Evolutionary conservation across 305 asterid species (phyloP).

Genomic region (Fraxinus ornus): DNA sequence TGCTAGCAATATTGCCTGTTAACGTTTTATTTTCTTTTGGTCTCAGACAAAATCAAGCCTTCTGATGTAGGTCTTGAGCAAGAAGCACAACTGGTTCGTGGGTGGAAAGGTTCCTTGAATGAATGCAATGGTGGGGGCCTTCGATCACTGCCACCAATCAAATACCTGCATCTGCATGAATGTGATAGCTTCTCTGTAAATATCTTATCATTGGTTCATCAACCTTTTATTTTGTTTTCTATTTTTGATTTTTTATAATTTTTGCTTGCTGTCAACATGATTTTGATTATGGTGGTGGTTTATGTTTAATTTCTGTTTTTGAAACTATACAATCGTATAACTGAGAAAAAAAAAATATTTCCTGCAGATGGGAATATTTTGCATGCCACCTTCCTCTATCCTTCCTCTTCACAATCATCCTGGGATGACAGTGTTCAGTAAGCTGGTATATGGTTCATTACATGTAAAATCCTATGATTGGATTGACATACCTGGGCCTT

Average conservation of each 20-base stretch:
- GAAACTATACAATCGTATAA: conserved; percentile 1
- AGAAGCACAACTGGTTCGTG: conserved; percentile 81
- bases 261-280: conserved; percentile 4
- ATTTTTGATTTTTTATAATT: neutral
- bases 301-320: neutral
- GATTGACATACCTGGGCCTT: conserved; percentile 69
- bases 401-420: conserved; percentile 99
- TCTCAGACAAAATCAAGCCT: conserved; percentile 92
- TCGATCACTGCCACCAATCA: conserved; percentile 59
- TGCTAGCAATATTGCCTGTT: conserved; percentile 16
- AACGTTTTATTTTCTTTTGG: conserved; percentile 26
- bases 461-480: conserved; percentile 90
- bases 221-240: neutral
- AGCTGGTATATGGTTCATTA: conserved; percentile 86
- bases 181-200: conserved; percentile 88
- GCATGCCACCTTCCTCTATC: conserved; percentile 91
- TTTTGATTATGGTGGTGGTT: neutral
- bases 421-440: conserved; percentile 98
- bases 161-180: conserved; percentile 83
- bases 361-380: conserved; percentile 85
- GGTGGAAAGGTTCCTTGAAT: conserved; percentile 57
- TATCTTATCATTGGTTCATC: conserved; percentile 18
- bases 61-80: conserved; percentile 98
- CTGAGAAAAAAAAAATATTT: conserved; percentile 7
- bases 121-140: conserved; percentile 51